Conservation (phyloP, 1,284 basidiomycete genomes). For the Apiotrichum montevideense region DNA sequence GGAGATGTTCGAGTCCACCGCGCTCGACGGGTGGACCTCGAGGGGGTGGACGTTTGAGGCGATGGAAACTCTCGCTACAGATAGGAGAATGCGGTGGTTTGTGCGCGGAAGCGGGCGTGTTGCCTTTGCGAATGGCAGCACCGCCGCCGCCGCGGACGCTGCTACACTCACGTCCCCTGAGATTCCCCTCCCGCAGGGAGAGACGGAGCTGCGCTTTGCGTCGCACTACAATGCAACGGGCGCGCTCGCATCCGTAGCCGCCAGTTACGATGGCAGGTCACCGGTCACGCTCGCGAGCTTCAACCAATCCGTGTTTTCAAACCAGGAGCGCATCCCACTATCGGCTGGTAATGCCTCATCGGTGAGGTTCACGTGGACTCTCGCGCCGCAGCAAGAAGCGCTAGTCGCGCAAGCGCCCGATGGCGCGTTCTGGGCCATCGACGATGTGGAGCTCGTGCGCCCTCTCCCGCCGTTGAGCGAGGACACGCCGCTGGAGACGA, state of each 20-base stretch:
- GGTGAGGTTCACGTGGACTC: neutral
- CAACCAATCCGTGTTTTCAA: neutral
- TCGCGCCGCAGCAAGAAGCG: neutral
- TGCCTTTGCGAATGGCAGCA: neutral
- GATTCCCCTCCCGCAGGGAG: neutral
- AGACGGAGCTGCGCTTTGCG: slow-evolving; percentile 5
- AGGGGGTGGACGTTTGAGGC: slow-evolving; percentile 1
- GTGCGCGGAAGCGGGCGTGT: slow-evolving; percentile 1
- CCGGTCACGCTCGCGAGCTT: neutral
- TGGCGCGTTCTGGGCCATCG: slow-evolving; percentile 2
- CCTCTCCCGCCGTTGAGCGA: neutral
- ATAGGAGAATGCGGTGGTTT: neutral
- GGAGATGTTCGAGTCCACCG: slow-evolving; percentile 2
- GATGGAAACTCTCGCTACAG: neutral
- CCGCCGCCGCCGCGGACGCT: neutral
- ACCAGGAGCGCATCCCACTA: neutral
- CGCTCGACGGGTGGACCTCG: neutral
- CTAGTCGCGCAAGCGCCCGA: no score
- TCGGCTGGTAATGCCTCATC: neutral
- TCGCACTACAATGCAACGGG: slow-evolving; percentile 3
- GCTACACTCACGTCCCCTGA: neutral
- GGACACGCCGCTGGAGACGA: neutral
- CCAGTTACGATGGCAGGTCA: neutral
- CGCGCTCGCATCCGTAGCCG: neutral
- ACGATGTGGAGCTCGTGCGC: slow-evolving; percentile 4